A percentile compares a stretch with the other conserved stretches of the same genome.
phyloP scores from a whole-genome alignment of 73 alveolate genomes.

The Tetrahymena elliotti region DNA sequence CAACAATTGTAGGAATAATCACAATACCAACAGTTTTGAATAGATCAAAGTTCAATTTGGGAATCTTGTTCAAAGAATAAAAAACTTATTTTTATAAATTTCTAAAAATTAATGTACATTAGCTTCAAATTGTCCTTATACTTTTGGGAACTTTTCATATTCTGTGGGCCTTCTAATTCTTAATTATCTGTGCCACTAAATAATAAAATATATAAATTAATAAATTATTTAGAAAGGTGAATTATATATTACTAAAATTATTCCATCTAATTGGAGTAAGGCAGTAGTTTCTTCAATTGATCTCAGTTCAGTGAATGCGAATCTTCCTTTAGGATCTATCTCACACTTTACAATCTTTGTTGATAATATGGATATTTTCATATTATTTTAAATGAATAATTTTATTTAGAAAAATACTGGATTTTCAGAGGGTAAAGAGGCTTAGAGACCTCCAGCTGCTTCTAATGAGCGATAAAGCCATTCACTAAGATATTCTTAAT shows the following conservation, averaged over 20 bases:
- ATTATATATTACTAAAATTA: background rate
- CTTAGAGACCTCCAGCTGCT: background rate
- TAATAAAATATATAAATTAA: background rate
- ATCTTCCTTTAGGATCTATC: background rate
- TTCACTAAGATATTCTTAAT: background rate
- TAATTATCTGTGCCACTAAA: background rate
- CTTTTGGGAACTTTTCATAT: background rate
- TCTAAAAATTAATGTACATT: background rate
- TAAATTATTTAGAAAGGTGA: background rate
- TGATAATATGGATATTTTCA: background rate
- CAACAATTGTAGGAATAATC: background rate
- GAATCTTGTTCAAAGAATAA: background rate
- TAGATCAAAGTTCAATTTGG: background rate
- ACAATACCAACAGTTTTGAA: background rate
- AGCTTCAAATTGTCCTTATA: background rate
- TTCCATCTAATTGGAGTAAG: background rate
- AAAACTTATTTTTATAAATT: background rate
- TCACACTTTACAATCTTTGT: background rate
- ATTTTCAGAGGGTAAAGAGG: background rate
- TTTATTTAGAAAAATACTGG: background rate
- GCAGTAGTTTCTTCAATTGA: background rate
- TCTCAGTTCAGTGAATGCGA: background rate
- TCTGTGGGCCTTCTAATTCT: background rate
- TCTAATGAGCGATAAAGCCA: background rate
- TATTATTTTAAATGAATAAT: background rate